A percentile compares a stretch with the other conserved stretches of the same genome.
Evolutionary conservation across 108 stramenopile species (phyloP).

Genomic region (Asterionellopsis glacialis): DNA sequence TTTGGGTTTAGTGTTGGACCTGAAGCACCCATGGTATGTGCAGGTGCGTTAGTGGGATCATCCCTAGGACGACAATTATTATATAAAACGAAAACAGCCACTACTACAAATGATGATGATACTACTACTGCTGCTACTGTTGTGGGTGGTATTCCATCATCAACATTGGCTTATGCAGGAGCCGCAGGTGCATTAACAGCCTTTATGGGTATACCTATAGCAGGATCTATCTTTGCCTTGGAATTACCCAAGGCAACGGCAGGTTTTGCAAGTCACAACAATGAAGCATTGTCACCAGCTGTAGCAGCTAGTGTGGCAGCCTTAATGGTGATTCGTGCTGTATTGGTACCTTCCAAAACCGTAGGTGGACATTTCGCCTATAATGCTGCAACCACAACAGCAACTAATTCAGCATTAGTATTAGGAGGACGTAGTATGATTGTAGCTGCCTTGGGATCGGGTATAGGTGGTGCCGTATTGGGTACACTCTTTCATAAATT

Average conservation of each 20-base stretch:
- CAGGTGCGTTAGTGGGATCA: constrained; percentile 35
- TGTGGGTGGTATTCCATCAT: constrained; percentile 4
- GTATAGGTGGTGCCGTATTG: constrained; percentile 44
- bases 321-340: constrained; percentile 28
- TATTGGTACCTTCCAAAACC: constrained; percentile 10
- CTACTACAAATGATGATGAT: constrained; percentile 20
- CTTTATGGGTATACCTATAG: constrained; percentile 62
- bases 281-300: constrained; percentile 29
- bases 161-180: constrained; percentile 38
- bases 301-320: constrained; percentile 44
- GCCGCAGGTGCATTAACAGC: constrained; percentile 59
- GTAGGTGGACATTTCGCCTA: constrained; percentile 60
- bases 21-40: constrained; percentile 69
- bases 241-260: constrained; percentile 44
- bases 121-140: constrained; percentile 4
- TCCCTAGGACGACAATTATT: constrained; percentile 14
- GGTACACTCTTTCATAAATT: constrained; percentile 53
- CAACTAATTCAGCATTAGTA: constrained; percentile 1
- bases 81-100: constrained; percentile 21
- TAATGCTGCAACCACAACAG: neutral
- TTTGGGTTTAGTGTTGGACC: constrained; percentile 62
- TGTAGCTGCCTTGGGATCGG: constrained; percentile 22
- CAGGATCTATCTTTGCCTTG: constrained; percentile 59
- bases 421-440: constrained; percentile 32
- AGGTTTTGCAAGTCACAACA: constrained; percentile 26